Evolutionary conservation across 768 basidiomycete genomes (phyloP).

Genomic region (Naganishia vishniacii): DNA sequence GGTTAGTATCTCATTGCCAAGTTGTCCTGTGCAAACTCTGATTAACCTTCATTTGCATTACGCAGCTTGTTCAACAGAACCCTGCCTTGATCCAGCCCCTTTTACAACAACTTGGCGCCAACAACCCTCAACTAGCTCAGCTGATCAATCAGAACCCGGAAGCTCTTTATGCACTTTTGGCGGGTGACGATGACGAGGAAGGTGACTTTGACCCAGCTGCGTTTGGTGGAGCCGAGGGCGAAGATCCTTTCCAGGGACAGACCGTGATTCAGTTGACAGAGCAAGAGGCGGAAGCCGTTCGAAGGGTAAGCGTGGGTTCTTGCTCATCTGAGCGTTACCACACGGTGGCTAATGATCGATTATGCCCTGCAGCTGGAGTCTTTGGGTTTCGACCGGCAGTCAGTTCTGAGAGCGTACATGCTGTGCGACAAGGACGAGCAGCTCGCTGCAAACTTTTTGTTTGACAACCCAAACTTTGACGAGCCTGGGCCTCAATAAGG

Average conservation of each 20-base stretch:
- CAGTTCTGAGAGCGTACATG: constrained; percentile 76
- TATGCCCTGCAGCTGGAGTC: constrained; percentile 62
- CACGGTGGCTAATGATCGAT: not conserved
- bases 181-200: constrained; percentile 48
- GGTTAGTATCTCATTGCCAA: constrained; percentile 29
- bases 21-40: not conserved
- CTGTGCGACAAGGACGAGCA: constrained; percentile 93
- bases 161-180: constrained; percentile 61
- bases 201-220: constrained; percentile 48
- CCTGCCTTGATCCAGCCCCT: constrained; percentile 71
- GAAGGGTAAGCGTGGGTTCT: constrained; percentile 61
- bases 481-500: constrained; percentile 16
- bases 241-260: constrained; percentile 45
- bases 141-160: constrained; percentile 67
- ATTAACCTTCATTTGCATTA: not conserved
- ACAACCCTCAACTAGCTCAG: constrained; percentile 72
- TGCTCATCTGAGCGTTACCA: not conserved
- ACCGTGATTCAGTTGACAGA: constrained; percentile 69
- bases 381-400: constrained; percentile 77
- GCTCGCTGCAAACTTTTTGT: constrained; percentile 86
- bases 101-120: constrained; percentile 70
- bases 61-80: constrained; percentile 64
- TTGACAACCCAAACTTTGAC: constrained; percentile 54
- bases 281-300: constrained; percentile 82
- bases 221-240: constrained; percentile 32